phyloP scores from a whole-genome alignment of 2,329 filamentous ascomycete species.

The Fusarium mundagurra region DNA sequence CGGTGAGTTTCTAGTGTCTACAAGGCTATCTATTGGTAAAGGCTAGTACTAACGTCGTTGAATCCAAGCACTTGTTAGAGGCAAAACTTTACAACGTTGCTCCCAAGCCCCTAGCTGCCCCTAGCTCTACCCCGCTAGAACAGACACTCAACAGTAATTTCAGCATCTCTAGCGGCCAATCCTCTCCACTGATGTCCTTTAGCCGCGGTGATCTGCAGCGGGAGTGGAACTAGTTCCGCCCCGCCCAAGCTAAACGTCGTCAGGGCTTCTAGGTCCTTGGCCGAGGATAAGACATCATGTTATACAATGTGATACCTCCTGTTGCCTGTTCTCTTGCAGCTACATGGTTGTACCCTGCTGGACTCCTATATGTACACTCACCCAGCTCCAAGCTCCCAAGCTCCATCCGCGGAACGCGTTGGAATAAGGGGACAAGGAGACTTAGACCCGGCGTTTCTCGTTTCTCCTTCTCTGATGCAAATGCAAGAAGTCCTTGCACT shows the following conservation, averaged over 20 bases:
- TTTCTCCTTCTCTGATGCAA: not conserved
- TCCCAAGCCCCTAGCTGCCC: not conserved
- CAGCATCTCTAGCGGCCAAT: not conserved
- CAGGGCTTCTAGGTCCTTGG: not conserved
- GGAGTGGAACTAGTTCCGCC: not conserved
- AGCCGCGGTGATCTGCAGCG: slow-evolving; percentile 6
- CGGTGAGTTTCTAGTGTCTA: not conserved
- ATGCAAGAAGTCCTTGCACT: not conserved
- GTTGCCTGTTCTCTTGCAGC: not conserved
- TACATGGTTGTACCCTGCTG: not conserved
- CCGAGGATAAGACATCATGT: not conserved
- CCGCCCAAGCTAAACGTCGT: not conserved
- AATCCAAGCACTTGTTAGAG: not conserved
- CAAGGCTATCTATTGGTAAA: not conserved
- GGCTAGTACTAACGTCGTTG: not conserved
- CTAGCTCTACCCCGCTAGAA: not conserved
- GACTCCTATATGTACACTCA: not conserved
- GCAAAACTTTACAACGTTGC: not conserved
- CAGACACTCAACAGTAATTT: not conserved
- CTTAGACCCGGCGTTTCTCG: not conserved
- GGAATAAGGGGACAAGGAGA: not conserved
- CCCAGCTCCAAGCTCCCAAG: not conserved
- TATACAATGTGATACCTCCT: not conserved
- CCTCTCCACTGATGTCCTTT: not conserved
- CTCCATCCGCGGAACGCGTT: not conserved